A percentile compares a stretch with the other conserved stretches of the same genome.
phyloP scores from a whole-genome alignment of 805 yeast species.

The Yarrowia divulgata region DNA sequence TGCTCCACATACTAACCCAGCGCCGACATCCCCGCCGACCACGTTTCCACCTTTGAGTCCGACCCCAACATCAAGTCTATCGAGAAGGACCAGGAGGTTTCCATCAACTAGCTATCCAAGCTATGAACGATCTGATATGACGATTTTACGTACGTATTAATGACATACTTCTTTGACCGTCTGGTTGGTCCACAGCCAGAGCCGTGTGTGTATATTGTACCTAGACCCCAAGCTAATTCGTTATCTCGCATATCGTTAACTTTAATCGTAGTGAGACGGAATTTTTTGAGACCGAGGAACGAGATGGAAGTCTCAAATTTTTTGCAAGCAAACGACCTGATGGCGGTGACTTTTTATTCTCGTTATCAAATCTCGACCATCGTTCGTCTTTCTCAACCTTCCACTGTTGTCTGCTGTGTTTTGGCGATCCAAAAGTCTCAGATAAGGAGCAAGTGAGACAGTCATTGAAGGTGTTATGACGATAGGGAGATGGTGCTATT shows the following conservation, averaged over 20 bases:
- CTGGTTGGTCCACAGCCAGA: not conserved
- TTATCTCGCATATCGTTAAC: constrained; percentile 10
- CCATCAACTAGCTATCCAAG: constrained; percentile 36
- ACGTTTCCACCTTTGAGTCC: constrained; percentile 39
- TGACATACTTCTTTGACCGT: constrained; percentile 4
- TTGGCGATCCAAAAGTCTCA: not conserved
- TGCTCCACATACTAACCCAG: constrained; percentile 1
- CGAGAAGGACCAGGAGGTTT: constrained; percentile 35
- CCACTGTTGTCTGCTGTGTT: not conserved
- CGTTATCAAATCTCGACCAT: no score
- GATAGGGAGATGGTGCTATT: no score
- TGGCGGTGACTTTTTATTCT: no score
- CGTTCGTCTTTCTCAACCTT: no score
- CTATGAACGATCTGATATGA: constrained; percentile 19
- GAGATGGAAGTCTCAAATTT: no score
- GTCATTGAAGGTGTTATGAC: not conserved
- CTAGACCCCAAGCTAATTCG: not conserved
- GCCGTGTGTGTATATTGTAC: no score
- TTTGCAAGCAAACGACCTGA: no score
- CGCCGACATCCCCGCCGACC: constrained; percentile 36
- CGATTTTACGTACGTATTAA: constrained; percentile 17
- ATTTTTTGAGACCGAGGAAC: no score
- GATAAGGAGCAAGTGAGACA: not conserved
- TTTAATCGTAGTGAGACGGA: not conserved
- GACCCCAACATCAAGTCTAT: constrained; percentile 39